These are phyloP conservation scores for Arthroderma uncinatum DNA, from an alignment of 2,329 filamentous ascomycete genomes.

Conservation along the genomic window DNA sequence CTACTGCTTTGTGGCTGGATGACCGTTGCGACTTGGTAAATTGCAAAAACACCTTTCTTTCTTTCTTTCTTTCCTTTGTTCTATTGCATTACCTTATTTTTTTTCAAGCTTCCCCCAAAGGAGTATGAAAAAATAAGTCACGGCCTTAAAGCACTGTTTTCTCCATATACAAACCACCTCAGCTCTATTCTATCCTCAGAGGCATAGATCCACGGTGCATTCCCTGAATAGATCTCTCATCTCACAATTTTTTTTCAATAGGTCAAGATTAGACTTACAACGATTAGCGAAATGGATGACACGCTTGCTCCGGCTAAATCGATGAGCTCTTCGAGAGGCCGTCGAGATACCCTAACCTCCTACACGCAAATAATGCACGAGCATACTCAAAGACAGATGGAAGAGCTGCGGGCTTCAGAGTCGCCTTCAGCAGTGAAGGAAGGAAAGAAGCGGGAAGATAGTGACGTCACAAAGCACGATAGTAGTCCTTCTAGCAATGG, in stretches of 20 bases:
- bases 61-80: background rate
- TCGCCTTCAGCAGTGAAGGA: background rate
- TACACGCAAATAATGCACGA: conserved; percentile 15
- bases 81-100: too few relatives aligned
- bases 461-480: background rate
- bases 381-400: conserved; percentile 14
- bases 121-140: background rate
- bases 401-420: conserved; percentile 3
- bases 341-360: background rate
- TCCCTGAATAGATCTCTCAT: background rate
- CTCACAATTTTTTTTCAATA: background rate
- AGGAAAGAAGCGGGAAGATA: background rate
- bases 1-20: background rate
- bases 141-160: background rate
- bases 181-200: background rate
- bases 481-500: background rate
- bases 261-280: background rate
- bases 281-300: background rate
- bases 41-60: background rate
- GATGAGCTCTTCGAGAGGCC: background rate
- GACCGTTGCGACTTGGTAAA: background rate
- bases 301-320: background rate
- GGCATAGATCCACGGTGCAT: background rate
- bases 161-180: background rate
- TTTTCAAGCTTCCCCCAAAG: background rate